A percentile compares a stretch with the other conserved stretches of the same genome.
phyloP scores from a whole-genome alignment of 2,329 filamentous ascomycete genomes.

The Colletotrichum siamense region DNA sequence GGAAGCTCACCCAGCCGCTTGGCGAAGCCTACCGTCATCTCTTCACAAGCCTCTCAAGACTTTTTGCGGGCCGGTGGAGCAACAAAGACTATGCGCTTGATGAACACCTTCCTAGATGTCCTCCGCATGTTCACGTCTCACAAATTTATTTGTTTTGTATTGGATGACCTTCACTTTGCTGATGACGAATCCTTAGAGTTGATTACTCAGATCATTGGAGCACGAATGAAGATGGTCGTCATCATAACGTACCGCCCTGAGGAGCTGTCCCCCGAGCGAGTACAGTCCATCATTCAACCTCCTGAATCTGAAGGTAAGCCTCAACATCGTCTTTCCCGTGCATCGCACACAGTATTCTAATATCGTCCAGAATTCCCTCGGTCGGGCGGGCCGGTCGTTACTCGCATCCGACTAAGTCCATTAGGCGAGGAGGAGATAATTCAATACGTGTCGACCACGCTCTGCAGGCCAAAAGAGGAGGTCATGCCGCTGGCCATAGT shows the following conservation, averaged over 20 bases:
- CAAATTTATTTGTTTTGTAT: conserved; percentile 85
- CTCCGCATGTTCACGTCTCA: conserved; percentile 80
- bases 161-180: conserved; percentile 91
- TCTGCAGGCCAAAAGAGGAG: conserved; percentile 76
- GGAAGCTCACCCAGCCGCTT: conserved; percentile 44
- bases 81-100: conserved; percentile 74
- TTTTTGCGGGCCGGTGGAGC: conserved; percentile 63
- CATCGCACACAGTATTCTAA: conserved; percentile 28
- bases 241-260: conserved; percentile 79
- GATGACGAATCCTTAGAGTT: conserved; percentile 88
- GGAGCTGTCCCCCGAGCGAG: conserved; percentile 62
- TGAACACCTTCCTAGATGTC: conserved; percentile 89
- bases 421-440: conserved; percentile 81
- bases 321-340: not conserved
- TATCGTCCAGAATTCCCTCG: conserved; percentile 43
- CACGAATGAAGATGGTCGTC: conserved; percentile 81
- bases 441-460: conserved; percentile 81
- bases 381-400: conserved; percentile 61
- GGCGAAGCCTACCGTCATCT: conserved; percentile 38
- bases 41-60: conserved; percentile 61
- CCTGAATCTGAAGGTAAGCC: conserved; percentile 56
- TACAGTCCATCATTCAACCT: conserved; percentile 60
- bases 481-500: conserved; percentile 81
- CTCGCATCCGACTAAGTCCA: conserved; percentile 73
- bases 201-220: conserved; percentile 78